phyloP scores from a whole-genome alignment of 1,284 basidiomycete genomes.

The Trametes hirsuta region DNA sequence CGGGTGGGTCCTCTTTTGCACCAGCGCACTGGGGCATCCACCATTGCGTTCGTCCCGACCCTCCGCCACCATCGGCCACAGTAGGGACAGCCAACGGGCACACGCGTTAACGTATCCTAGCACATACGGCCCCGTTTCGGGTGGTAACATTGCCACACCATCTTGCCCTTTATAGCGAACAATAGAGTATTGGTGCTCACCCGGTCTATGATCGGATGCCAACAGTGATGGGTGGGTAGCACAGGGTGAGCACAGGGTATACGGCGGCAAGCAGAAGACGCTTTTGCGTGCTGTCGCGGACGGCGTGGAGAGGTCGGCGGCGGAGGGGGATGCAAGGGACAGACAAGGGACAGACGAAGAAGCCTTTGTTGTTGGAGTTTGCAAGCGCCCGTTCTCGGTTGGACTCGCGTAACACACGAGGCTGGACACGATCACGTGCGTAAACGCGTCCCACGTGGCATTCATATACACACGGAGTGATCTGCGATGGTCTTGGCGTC shows the following conservation, averaged over 20 bases:
- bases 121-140: too few species aligned
- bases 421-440: slow-evolving; percentile 25
- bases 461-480: background rate
- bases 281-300: background rate
- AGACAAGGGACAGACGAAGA: background rate
- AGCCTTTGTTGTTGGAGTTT: slow-evolving; percentile 9
- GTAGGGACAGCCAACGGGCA: too few species aligned
- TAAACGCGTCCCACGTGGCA: slow-evolving; percentile 14
- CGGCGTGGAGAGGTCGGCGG: background rate
- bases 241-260: background rate
- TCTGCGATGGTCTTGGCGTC: background rate
- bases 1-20: too few species aligned
- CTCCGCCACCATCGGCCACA: too few species aligned
- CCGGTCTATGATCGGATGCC: too few species aligned
- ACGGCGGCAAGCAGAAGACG: background rate
- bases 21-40: too few species aligned
- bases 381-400: slow-evolving; percentile 10
- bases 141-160: too few species aligned
- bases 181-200: too few species aligned
- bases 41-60: too few species aligned
- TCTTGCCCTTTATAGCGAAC: too few species aligned
- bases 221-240: too few species aligned
- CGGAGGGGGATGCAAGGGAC: background rate
- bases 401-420: slow-evolving; percentile 25
- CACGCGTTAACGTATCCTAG: too few species aligned